These are phyloP conservation scores for Lachancea lanzarotensis DNA, from an alignment of 805 yeast genomes.

Conservation along the genomic window DNA sequence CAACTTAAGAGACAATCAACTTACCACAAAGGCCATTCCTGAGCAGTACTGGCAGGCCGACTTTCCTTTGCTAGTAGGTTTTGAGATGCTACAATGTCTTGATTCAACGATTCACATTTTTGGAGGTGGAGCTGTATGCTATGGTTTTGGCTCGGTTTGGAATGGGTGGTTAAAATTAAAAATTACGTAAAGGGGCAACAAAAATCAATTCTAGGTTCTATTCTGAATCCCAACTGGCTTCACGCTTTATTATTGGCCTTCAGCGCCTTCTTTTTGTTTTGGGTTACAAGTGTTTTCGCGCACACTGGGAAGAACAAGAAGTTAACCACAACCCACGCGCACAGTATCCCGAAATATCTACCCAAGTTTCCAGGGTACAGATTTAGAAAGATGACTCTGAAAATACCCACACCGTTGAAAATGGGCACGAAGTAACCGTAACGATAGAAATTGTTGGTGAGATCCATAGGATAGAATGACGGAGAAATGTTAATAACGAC, in stretches of 20 bases:
- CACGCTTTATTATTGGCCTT: constrained; percentile 14
- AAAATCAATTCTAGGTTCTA: too few species aligned
- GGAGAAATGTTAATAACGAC: constrained; percentile 65
- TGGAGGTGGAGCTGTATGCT: constrained; percentile 80
- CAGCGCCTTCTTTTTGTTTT: constrained; percentile 30
- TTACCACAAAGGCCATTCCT: constrained; percentile 29
- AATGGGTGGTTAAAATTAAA: constrained; percentile 21
- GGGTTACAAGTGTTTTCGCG: constrained; percentile 37
- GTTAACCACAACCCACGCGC: constrained; percentile 55
- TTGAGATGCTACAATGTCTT: constrained; percentile 33
- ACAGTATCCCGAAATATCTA: constrained; percentile 50
- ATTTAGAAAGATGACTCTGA: constrained; percentile 52
- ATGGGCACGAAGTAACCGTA: constrained; percentile 67
- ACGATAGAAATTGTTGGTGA: constrained; percentile 50
- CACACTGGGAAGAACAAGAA: constrained; percentile 40
- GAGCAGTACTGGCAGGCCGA: constrained; percentile 34
- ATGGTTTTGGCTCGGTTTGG: constrained; percentile 65
- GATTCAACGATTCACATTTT: constrained; percentile 24
- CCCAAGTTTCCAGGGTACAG: constrained; percentile 54
- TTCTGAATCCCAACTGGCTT: too few species aligned
- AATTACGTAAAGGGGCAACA: constrained; percentile 1
- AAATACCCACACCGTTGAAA: constrained; percentile 56
- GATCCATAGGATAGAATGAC: constrained; percentile 57
- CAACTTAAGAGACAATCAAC: constrained; percentile 17
- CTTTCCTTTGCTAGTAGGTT: constrained; percentile 49